Conservation (phyloP, 257 asterid genomes). For the Leonotis leonurus region DNA sequence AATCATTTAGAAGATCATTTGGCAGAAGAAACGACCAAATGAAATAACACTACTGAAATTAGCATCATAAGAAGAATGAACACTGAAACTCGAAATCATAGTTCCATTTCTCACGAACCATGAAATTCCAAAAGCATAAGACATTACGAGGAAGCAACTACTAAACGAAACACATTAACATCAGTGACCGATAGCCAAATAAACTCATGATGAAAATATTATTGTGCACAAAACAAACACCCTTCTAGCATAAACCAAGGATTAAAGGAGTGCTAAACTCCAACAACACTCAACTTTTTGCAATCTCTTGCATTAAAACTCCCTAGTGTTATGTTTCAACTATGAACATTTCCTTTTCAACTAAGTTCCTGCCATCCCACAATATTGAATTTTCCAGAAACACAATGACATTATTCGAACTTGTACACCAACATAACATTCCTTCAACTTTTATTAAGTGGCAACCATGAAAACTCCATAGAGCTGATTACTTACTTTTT, state of each 20-base stretch:
- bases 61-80: background rate
- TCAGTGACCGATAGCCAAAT: background rate
- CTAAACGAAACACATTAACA: background rate
- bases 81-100: background rate
- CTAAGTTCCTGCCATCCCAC: background rate
- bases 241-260: background rate
- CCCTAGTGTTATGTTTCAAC: background rate
- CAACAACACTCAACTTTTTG: background rate
- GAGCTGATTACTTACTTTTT: background rate
- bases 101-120: background rate
- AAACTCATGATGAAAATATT: background rate
- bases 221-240: background rate
- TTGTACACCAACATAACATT: background rate
- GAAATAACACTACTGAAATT: background rate
- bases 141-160: background rate
- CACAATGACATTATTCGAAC: background rate
- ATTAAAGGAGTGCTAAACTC: background rate
- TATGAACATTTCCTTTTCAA: background rate
- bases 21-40: background rate
- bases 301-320: background rate
- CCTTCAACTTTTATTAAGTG: background rate
- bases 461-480: background rate
- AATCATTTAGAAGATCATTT: background rate
- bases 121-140: background rate
- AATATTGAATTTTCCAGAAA: background rate